Percentiles rank a stretch among this genome's conserved stretches.
Conservation (phyloP, 805 yeast species). For the Priceomyces castillae region DNA sequence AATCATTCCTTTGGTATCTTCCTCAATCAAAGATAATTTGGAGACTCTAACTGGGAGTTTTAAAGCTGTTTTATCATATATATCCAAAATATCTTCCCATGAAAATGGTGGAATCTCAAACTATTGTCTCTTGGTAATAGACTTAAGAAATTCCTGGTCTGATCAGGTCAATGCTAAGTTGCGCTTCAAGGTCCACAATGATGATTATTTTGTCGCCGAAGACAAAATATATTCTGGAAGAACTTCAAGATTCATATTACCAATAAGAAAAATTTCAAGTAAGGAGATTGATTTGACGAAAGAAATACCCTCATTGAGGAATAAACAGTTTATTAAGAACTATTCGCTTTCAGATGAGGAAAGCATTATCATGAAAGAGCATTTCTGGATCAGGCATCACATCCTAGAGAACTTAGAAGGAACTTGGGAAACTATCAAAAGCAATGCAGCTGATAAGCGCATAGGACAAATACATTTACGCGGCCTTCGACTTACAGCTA, state of each 20-base stretch:
- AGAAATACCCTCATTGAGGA: slow-evolving; percentile 68
- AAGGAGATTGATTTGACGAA: slow-evolving; percentile 40
- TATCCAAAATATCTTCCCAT: slow-evolving; percentile 21
- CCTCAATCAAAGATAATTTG: slow-evolving; percentile 18
- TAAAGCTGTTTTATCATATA: slow-evolving; percentile 26
- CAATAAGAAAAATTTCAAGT: slow-evolving; percentile 55
- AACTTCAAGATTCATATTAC: slow-evolving; percentile 61
- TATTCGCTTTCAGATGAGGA: slow-evolving; percentile 54
- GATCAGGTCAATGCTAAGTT: slow-evolving; percentile 41
- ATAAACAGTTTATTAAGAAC: slow-evolving; percentile 67
- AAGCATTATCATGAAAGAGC: slow-evolving; percentile 51
- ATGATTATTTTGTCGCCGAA: slow-evolving; percentile 24
- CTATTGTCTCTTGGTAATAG: slow-evolving; percentile 66
- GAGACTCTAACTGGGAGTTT: slow-evolving; percentile 12
- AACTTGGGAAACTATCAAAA: slow-evolving; percentile 49
- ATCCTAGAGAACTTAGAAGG: slow-evolving; percentile 61
- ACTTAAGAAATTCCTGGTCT: slow-evolving; percentile 79
- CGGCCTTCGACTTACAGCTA: slow-evolving; percentile 56
- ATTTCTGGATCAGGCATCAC: slow-evolving; percentile 79
- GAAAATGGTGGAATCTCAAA: slow-evolving; percentile 38
- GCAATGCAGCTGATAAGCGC: slow-evolving; percentile 24
- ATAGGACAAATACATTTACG: slow-evolving; percentile 65
- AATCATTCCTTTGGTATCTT: slow-evolving; percentile 52
- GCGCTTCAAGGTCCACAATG: slow-evolving; percentile 26
- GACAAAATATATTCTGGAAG: slow-evolving; percentile 28